Conservation (phyloP, 1,284 basidiomycete species). For the Porogramme epimiltina region DNA sequence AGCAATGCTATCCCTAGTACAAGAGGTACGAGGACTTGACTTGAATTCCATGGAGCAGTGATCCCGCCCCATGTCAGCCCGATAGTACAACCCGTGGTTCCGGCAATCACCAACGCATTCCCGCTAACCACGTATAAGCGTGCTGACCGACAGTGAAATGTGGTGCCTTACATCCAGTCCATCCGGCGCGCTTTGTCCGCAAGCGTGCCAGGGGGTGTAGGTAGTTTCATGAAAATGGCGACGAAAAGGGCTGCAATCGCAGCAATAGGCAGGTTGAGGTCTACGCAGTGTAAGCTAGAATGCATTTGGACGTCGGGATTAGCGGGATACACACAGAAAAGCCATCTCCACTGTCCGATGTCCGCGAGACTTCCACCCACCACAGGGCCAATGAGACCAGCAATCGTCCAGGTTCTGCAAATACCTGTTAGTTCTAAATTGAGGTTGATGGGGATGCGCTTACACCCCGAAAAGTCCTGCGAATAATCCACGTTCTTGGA, state of each 20-base stretch:
- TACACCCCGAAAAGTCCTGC: background rate
- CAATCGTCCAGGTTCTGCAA: conserved; percentile 12
- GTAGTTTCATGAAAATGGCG: conserved; percentile 24
- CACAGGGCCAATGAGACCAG: conserved; percentile 13
- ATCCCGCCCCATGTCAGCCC: conserved; percentile 16
- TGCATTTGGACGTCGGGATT: no score
- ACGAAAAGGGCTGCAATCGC: background rate
- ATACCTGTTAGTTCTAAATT: background rate
- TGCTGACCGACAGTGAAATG: no score
- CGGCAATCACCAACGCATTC: conserved; percentile 7
- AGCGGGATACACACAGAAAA: conserved; percentile 21
- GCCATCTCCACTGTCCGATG: conserved; percentile 22
- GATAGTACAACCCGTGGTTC: background rate
- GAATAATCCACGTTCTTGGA: conserved; percentile 17
- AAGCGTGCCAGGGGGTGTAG: conserved; percentile 30
- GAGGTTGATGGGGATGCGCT: background rate
- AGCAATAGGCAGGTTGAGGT: conserved; percentile 21
- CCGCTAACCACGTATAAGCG: no score
- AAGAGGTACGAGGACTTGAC: conserved; percentile 11
- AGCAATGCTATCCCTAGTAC: conserved; percentile 10
- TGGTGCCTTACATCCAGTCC: conserved; percentile 41
- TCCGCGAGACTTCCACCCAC: conserved; percentile 19
- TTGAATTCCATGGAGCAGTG: conserved; percentile 7
- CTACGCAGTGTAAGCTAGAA: background rate
- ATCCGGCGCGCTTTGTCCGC: conserved; percentile 29